Base-by-base conservation (phyloP, 495 filamentous ascomycete genomes). In the Talaromyces ruber region DNA sequence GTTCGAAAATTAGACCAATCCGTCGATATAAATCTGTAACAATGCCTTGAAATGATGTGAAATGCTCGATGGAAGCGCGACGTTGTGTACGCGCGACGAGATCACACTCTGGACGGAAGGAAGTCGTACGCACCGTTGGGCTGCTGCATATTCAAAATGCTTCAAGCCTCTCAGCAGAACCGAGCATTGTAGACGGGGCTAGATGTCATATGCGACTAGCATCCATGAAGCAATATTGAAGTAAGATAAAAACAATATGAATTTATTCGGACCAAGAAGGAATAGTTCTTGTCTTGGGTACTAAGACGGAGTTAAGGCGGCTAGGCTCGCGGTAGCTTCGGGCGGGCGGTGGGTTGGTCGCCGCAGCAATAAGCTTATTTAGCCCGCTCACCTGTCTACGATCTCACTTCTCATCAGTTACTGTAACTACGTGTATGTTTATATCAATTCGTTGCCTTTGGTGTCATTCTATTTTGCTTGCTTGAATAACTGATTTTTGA, bases 101-200 rank as follows among this genome's bases (percentile, higher is more conserved):
- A 2, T 54, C 24, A 25, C 26, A 54, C 51, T 26, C n/a, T 18
- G 51, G 51, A 26, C 51, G 22, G 14, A 26, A 25, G 47, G 47
- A 26, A 54, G 51, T 54, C 22, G 54, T 18, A 57, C 54, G 8
- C 54, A 57, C 54, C 54, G 54, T 57, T 57, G 54, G 54, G 54
- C 54, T 57, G 54, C 54, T 57, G 54, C 54, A 57, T 57, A n/a
- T 57, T 57, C 54, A 57, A 57, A 57, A 57, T 54, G 54, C 54
- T 21, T 32, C 29, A 25, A 57, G 28, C 54, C 54, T 57, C 26
- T 30, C 29, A 57, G 26, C 26, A 57, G 54, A 21, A 30, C 29
- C 22, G 54, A 57, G 28, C 51, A 54, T 54, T 28, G 51, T 28
- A 47, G 43, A 21, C 14, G 43, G n/a, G 1, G 18, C 12, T 47